Conservation (phyloP, 257 asterid genomes). For the Forsythia suspensa region DNA sequence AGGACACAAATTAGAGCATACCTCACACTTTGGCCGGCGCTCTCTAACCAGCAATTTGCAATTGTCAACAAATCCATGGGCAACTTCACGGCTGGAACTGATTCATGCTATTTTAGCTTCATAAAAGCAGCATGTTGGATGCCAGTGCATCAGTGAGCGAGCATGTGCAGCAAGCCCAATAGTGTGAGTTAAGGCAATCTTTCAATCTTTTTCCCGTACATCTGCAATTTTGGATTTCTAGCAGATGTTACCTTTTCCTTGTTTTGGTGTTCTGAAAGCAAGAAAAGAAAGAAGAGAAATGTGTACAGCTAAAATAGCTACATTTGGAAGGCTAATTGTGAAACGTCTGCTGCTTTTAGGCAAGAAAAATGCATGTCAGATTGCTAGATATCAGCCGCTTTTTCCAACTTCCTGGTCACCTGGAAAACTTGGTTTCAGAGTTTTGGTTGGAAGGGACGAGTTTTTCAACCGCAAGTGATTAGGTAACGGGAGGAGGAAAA, state of each 20-base stretch:
- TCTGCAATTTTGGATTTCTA: conserved; percentile 3
- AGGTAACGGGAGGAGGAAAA: no score
- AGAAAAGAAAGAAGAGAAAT: not conserved
- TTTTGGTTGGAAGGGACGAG: no score
- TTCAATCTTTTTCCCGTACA: not conserved
- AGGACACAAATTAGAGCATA: not conserved
- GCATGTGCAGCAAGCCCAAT: not conserved
- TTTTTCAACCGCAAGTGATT: no score
- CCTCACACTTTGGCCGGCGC: not conserved
- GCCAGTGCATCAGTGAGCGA: not conserved
- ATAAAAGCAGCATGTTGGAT: not conserved
- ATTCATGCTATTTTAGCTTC: not conserved
- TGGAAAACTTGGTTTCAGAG: no score
- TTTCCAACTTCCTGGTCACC: no score
- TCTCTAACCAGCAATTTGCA: not conserved
- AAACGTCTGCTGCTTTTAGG: no score
- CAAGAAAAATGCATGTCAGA: no score
- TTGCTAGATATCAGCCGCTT: no score
- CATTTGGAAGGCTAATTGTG: not conserved
- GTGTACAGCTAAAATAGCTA: not conserved
- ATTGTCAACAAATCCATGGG: not conserved
- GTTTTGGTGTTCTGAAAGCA: not conserved
- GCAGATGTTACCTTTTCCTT: not conserved
- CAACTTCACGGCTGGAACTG: not conserved
- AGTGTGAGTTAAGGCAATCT: not conserved